Conservation (phyloP, 805 yeast species). For the Ascoidea rubescens region DNA sequence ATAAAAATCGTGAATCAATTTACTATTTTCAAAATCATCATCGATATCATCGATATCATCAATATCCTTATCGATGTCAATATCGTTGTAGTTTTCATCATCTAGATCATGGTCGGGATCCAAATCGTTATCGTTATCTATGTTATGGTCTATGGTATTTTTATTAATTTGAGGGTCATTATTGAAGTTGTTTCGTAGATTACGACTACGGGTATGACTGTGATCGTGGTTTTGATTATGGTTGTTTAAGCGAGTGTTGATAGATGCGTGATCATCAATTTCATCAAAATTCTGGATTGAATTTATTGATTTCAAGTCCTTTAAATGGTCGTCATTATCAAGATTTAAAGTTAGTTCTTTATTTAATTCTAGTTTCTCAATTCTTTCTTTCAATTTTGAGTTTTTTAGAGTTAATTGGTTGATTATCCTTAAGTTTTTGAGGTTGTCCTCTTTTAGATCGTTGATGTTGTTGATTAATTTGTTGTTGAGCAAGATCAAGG, state of each 20-base stretch:
- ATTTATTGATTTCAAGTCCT: not conserved
- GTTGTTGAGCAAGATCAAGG: constrained; percentile 13
- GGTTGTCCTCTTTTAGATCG: constrained; percentile 6
- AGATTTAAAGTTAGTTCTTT: not conserved
- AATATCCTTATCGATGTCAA: too few relatives aligned
- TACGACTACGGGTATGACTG: too few relatives aligned
- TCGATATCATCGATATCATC: too few relatives aligned
- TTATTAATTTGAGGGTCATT: too few relatives aligned
- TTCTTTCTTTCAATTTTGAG: not conserved
- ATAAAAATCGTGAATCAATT: not conserved
- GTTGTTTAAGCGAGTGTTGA: too few relatives aligned
- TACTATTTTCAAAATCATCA: not conserved
- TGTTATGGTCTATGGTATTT: too few relatives aligned
- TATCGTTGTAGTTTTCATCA: too few relatives aligned
- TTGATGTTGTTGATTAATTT: constrained; percentile 5
- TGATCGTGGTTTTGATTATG: too few relatives aligned
- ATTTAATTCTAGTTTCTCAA: not conserved
- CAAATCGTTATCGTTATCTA: too few relatives aligned
- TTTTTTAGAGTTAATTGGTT: not conserved
- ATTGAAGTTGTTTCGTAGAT: too few relatives aligned
- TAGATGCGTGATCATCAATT: too few relatives aligned
- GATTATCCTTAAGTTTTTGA: constrained; percentile 3
- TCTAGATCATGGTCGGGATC: too few relatives aligned
- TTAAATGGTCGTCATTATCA: not conserved
- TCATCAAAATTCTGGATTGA: not conserved